Percentiles rank a stretch among this genome's conserved stretches.
phyloP scores from a whole-genome alignment of 2,329 filamentous ascomycete species.

The Fusarium anthophilum region DNA sequence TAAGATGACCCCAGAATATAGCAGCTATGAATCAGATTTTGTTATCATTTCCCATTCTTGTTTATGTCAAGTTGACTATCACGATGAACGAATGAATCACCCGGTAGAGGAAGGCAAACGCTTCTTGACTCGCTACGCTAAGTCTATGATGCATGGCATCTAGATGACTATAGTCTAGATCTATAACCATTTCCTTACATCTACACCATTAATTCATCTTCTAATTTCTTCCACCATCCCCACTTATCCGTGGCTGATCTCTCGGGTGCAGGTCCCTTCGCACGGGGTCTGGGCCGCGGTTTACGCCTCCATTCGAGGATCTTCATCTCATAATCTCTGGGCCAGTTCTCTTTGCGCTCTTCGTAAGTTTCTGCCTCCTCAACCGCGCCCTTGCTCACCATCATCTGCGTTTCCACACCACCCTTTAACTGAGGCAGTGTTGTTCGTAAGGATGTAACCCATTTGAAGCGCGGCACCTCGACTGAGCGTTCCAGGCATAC shows the following conservation, averaged over 20 bases:
- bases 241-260: conserved; percentile 19
- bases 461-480: conserved; percentile 33
- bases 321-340: conserved; percentile 29
- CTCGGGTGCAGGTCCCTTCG: conserved; percentile 34
- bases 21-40: not conserved
- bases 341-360: conserved; percentile 33
- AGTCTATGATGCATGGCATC: not conserved
- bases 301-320: conserved; percentile 40
- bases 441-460: conserved; percentile 29
- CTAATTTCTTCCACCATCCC: conserved; percentile 45
- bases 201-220: conserved; percentile 46
- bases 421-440: conserved; percentile 43
- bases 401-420: conserved; percentile 6
- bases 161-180: conserved; percentile 5
- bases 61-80: not conserved
- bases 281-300: conserved; percentile 32
- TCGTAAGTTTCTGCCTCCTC: conserved; percentile 17
- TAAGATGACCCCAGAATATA: not conserved
- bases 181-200: not conserved
- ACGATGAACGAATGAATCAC: not conserved
- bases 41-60: not conserved
- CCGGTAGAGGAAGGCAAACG: not conserved
- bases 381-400: conserved; percentile 22
- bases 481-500: conserved; percentile 41
- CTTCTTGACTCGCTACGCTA: not conserved